Percentiles rank a stretch among this genome's conserved stretches.
Conservation (phyloP, 495 filamentous ascomycete genomes). For the Neurospora sp. region DNA sequence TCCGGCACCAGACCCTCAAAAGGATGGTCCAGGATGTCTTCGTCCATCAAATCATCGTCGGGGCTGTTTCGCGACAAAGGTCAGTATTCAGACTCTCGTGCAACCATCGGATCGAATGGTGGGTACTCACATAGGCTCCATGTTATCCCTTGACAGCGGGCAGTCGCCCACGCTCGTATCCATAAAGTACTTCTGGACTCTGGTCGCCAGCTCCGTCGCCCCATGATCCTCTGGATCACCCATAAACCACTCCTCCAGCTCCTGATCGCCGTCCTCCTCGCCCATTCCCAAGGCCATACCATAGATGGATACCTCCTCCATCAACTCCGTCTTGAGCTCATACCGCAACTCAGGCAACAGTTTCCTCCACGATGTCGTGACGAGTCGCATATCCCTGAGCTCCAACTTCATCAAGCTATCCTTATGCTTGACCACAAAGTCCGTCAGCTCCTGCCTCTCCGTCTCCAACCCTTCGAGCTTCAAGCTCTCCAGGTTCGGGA, state of each 20-base stretch:
- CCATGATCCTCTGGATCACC: not conserved
- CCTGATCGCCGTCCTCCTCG: not conserved
- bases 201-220: not conserved
- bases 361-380: not conserved
- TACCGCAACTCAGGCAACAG: not conserved
- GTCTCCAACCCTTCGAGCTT: not conserved
- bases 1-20: not conserved
- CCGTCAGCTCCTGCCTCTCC: not conserved
- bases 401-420: not conserved
- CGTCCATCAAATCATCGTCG: not conserved
- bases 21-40: not conserved
- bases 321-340: not conserved
- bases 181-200: not conserved
- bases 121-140: not conserved
- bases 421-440: not conserved
- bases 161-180: not conserved
- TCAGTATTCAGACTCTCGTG: not conserved
- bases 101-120: not conserved
- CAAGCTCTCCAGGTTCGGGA: not conserved
- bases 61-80: not conserved
- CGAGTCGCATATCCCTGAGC: not conserved
- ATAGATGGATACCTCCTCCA: not conserved
- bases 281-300: not conserved
- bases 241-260: not conserved
- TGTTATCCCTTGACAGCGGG: not conserved